Base-by-base conservation (phyloP, 257 asterid species). In the Cinchona pubescens region DNA sequence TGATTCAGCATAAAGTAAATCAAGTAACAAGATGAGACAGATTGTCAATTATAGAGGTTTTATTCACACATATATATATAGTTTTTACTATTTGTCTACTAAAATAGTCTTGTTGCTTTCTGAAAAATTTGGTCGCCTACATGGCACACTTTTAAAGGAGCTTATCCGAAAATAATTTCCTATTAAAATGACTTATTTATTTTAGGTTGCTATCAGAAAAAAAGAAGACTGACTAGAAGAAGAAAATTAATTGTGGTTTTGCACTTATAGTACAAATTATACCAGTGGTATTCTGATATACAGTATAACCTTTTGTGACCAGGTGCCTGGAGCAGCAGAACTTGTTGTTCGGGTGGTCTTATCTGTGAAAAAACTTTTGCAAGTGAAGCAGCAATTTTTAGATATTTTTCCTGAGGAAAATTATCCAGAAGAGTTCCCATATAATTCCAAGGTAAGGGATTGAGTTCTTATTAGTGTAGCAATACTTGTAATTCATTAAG, bases 311-410 rank as follows among this genome's bases (percentile, higher is more conserved):
- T 56, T 72, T 25, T 65, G 1, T 75, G 72, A 53, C 72, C 79
- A 92, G 96, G 91, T 88, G 62, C 89, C 91, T 81, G 92, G 87
- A 72, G 94, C 81, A 5, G 80, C 81, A 74, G 90, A 83, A 77
- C 92, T 92, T 72, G 79, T 78, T 59, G 89, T 92, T 73, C 89
- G 96, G 71, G 95, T 89, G 79, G 96, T 90, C 68, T 79, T 84
- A 77, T 80, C 91, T 51, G 84, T 76, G 66, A 64, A 81, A 74
- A 90, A 83, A 81, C 74, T 71, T 58, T 38, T 92, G 82, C 76
- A 80, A 89, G 96, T 92, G 82, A 88, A 85, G 73, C 87, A 84
- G 85, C 86, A 78, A 75, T 89, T 87, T 78, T 73, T 90, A 38
- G 88, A 90, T 80, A 83, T 92, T 66, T 82, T 88, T 81, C 91